These are phyloP conservation scores for Moricandia moricandioides DNA, from an alignment of 345 rosid genomes.

Conservation along the genomic window DNA sequence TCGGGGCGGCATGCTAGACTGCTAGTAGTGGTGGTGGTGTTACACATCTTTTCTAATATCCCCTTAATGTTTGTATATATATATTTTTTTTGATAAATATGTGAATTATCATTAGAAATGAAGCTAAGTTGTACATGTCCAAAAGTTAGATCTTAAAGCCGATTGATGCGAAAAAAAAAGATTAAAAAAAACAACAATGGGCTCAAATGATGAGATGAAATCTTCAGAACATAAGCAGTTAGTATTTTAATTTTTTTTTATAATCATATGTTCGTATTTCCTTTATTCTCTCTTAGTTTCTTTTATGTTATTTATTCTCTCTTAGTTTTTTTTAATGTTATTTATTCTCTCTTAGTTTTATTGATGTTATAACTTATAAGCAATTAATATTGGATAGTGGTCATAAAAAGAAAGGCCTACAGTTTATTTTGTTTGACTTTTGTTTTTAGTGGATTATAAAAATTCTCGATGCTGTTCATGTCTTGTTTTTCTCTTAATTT, in stretches of 20 bases:
- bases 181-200: not conserved
- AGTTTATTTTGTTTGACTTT: constrained; percentile 38
- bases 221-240: no score
- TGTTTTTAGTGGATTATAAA: constrained; percentile 13
- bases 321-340: not conserved
- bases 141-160: no score
- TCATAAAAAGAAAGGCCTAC: constrained; percentile 20
- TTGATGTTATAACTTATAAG: not conserved
- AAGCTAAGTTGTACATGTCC: no score
- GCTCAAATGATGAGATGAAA: no score
- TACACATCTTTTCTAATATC: constrained; percentile 20
- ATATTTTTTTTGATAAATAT: not conserved
- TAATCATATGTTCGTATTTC: not conserved
- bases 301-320: not conserved
- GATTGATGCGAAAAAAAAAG: no score
- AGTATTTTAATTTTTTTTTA: not conserved
- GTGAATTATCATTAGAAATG: no score
- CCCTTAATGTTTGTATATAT: not conserved
- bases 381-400: constrained; percentile 33
- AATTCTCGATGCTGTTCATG: constrained; percentile 18
- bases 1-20: constrained; percentile 22
- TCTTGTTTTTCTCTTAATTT: constrained; percentile 4
- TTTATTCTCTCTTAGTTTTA: not conserved
- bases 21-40: constrained; percentile 34
- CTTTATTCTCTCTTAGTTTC: not conserved